Conservation (phyloP, 2,329 filamentous ascomycete species). For the Pseudocercospora crystallina region DNA sequence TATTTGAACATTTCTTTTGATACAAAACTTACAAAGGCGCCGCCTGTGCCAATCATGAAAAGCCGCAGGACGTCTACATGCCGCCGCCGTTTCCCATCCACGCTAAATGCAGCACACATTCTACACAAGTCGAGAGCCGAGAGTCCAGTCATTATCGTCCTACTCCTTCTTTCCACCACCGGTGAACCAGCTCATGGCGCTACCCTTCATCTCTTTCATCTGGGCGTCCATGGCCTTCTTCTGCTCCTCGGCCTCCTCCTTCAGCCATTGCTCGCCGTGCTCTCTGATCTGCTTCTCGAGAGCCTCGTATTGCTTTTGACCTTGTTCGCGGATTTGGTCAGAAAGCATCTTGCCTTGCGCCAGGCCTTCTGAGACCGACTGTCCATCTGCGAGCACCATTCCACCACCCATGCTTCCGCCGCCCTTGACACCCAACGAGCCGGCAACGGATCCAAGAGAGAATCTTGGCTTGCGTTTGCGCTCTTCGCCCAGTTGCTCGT, state of each 20-base stretch:
- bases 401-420: constrained; percentile 57
- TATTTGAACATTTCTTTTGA: too few species aligned
- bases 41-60: not conserved
- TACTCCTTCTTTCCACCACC: constrained; percentile 33
- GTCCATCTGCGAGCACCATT: constrained; percentile 47
- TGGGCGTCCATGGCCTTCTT: constrained; percentile 88
- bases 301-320: constrained; percentile 83
- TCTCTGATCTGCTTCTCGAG: constrained; percentile 88
- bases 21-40: not conserved
- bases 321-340: constrained; percentile 88
- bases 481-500: constrained; percentile 71
- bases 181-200: constrained; percentile 61
- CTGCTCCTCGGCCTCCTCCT: constrained; percentile 84
- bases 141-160: not conserved
- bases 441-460: constrained; percentile 60
- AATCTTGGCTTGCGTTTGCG: constrained; percentile 61
- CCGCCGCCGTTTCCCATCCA: not conserved
- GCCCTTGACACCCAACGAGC: constrained; percentile 76
- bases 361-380: constrained; percentile 73
- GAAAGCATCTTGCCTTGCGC: constrained; percentile 95
- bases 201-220: constrained; percentile 87
- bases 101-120: constrained; percentile 18
- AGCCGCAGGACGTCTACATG: not conserved
- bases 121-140: constrained; percentile 1
- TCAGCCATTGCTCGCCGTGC: constrained; percentile 93